These are phyloP conservation scores for Epichloe coenophiala DNA, from an alignment of 2,329 filamentous ascomycete species.

Conservation along the genomic window DNA sequence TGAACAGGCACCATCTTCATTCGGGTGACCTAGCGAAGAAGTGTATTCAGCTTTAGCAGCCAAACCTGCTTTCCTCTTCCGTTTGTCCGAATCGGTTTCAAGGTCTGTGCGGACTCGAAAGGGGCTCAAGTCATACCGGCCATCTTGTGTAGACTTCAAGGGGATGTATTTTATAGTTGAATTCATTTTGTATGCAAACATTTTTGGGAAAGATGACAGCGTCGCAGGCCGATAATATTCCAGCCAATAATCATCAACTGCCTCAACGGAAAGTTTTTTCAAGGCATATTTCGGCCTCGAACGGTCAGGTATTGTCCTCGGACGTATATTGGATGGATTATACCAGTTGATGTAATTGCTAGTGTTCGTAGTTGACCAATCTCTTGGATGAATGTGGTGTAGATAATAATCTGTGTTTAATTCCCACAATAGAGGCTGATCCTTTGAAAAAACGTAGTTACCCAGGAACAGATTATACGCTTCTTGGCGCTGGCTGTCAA, in stretches of 20 bases:
- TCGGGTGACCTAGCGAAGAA: conserved; percentile 14
- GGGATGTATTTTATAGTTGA: conserved; percentile 76
- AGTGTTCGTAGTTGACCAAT: conserved; percentile 47
- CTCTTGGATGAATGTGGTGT: conserved; percentile 73
- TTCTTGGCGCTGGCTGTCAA: conserved; percentile 95
- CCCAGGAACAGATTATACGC: conserved; percentile 95
- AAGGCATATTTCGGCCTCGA: conserved; percentile 23
- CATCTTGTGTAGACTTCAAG: conserved; percentile 56
- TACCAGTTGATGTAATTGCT: conserved; percentile 85
- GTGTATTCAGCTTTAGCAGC: conserved; percentile 51
- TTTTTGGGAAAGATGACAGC: conserved; percentile 78
- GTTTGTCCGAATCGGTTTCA: conserved; percentile 48
- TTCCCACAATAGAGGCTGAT: conserved; percentile 94
- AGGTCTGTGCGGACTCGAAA: conserved; percentile 64
- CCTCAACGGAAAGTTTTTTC: conserved; percentile 34
- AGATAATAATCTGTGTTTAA: conserved; percentile 90
- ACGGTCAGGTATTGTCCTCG: conserved; percentile 40
- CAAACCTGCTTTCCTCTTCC: conserved; percentile 52
- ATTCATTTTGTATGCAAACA: conserved; percentile 87
- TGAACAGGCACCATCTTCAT: conserved; percentile 28
- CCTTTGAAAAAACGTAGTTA: conserved; percentile 82
- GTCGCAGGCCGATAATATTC: conserved; percentile 89
- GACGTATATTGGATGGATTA: conserved; percentile 56
- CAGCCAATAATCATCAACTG: conserved; percentile 90
- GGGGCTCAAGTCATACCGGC: conserved; percentile 72